These are phyloP conservation scores for Phytophthora citricola DNA, from an alignment of 352 stramenopile species.

Conservation along the genomic window DNA sequence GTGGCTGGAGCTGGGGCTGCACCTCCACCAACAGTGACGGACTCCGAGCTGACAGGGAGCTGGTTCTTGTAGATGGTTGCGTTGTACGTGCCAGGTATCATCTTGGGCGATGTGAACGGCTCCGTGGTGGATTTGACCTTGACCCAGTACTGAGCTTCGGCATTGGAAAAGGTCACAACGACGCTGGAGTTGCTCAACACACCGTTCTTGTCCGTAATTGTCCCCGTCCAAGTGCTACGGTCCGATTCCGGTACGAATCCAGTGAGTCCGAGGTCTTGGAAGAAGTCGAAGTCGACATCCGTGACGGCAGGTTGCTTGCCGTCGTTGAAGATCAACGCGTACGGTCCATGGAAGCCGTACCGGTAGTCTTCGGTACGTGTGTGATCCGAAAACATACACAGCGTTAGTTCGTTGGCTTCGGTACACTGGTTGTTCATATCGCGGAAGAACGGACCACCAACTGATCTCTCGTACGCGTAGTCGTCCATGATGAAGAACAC, in stretches of 20 bases:
- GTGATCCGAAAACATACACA: conserved; percentile 73
- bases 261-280: conserved; percentile 48
- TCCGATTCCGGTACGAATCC: conserved; percentile 46
- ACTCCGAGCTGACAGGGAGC: conserved; percentile 45
- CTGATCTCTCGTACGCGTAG: conserved; percentile 56
- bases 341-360: conserved; percentile 63
- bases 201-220: conserved; percentile 39
- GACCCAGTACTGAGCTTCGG: conserved; percentile 58
- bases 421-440: conserved; percentile 73
- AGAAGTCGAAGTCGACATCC: conserved; percentile 54
- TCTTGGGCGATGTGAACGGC: conserved; percentile 49
- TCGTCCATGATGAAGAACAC: conserved; percentile 63
- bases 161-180: conserved; percentile 52
- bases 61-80: conserved; percentile 65
- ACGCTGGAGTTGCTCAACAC: conserved; percentile 37
- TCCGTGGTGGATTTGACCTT: conserved; percentile 20
- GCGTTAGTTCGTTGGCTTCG: conserved; percentile 55
- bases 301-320: conserved; percentile 30
- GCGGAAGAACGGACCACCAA: conserved; percentile 56
- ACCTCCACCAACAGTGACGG: conserved; percentile 31
- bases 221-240: conserved; percentile 41
- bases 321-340: conserved; percentile 55
- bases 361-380: conserved; percentile 60
- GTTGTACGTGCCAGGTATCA: conserved; percentile 59
- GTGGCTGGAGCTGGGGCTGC: neutral